These are phyloP conservation scores for Teratosphaeria nubilosa DNA, from an alignment of 2,329 filamentous ascomycete species.

Conservation along the genomic window DNA sequence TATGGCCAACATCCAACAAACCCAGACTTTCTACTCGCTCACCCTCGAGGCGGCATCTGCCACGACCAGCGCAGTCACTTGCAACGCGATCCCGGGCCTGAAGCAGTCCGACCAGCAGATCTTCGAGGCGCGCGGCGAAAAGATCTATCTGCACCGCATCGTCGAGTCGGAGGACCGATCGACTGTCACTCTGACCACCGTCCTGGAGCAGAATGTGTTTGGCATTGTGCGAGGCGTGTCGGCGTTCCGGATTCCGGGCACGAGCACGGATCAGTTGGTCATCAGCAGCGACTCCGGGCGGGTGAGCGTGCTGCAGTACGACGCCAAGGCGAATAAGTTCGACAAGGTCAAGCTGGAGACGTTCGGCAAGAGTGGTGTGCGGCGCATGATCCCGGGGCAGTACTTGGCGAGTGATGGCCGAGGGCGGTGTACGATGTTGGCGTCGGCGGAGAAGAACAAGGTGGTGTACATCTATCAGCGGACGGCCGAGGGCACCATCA, in stretches of 20 bases:
- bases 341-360: conserved; percentile 88
- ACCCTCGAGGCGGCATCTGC: conserved; percentile 88
- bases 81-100: conserved; percentile 70
- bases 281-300: conserved; percentile 91
- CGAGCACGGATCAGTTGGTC: conserved; percentile 85
- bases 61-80: conserved; percentile 80
- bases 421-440: conserved; percentile 86
- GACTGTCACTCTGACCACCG: conserved; percentile 73
- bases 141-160: conserved; percentile 76
- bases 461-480: conserved; percentile 97
- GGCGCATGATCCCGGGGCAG: conserved; percentile 88
- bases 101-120: conserved; percentile 92
- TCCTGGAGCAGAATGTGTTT: conserved; percentile 89
- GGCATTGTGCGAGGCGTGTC: conserved; percentile 86
- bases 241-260: conserved; percentile 84
- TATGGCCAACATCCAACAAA: conserved; percentile 97
- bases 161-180: conserved; percentile 44
- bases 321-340: conserved; percentile 77
- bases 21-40: conserved; percentile 90
- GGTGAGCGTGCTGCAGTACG: conserved; percentile 87
- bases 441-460: conserved; percentile 97
- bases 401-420: conserved; percentile 94
- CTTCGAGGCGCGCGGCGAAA: conserved; percentile 82
- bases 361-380: conserved; percentile 91
- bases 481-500: conserved; percentile 86